Conservation (phyloP, 148 eudicot genomes). For the Vaccinium darrowii region DNA sequence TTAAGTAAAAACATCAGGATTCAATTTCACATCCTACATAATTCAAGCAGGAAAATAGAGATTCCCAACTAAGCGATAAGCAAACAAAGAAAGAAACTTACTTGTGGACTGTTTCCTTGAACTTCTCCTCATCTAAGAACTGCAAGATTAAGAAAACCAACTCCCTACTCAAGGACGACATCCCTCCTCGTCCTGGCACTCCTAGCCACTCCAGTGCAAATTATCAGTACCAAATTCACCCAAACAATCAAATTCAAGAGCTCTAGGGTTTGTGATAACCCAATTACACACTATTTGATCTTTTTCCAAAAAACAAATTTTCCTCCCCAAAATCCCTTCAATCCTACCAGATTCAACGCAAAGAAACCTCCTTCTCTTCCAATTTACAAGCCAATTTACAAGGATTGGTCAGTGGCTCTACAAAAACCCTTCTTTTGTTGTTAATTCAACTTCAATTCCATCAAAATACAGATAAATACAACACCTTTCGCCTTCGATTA, state of each 20-base stretch:
- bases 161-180: slow-evolving; percentile 62
- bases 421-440: neutral
- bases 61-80: neutral
- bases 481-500: neutral
- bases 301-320: neutral
- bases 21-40: neutral
- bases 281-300: neutral
- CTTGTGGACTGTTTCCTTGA: slow-evolving; percentile 66
- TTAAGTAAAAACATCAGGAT: neutral
- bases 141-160: slow-evolving; percentile 59
- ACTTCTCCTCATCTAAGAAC: slow-evolving; percentile 63
- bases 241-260: neutral
- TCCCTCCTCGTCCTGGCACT: slow-evolving; percentile 42
- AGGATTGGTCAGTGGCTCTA: neutral
- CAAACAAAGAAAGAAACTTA: slow-evolving; percentile 26
- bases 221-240: slow-evolving; percentile 14
- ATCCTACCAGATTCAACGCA: neutral
- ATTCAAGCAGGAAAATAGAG: neutral
- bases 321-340: neutral
- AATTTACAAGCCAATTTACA: neutral
- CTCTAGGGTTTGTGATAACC: neutral
- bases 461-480: neutral
- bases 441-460: neutral
- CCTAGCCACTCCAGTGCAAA: slow-evolving; percentile 60
- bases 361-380: neutral